phyloP scores from a whole-genome alignment of 108 stramenopile species.

The Cyclotella atomus region DNA sequence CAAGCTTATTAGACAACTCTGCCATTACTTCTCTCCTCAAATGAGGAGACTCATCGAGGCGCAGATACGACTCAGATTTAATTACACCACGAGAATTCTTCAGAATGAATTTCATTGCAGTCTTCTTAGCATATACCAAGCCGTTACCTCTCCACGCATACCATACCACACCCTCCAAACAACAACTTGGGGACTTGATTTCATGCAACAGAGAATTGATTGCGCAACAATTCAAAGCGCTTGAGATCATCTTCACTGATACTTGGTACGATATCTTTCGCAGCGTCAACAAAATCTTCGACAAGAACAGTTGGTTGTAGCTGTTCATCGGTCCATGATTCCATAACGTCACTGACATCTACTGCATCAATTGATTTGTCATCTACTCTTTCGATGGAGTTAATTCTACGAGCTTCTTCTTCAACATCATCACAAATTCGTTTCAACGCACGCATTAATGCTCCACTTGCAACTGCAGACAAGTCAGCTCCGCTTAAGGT shows the following conservation, averaged over 20 bases:
- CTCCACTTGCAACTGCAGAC: conserved; percentile 87
- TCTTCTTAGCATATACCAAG: too few relatives aligned
- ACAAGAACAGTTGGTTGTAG: conserved; percentile 59
- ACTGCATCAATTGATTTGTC: conserved; percentile 12
- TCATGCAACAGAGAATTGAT: conserved; percentile 62
- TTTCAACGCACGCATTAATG: conserved; percentile 74
- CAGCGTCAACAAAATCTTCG: conserved; percentile 72
- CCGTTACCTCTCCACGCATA: too few relatives aligned
- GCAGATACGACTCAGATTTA: too few relatives aligned
- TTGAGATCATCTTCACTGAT: conserved; percentile 66
- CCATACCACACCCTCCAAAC: too few relatives aligned
- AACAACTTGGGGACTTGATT: too few relatives aligned
- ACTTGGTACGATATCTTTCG: conserved; percentile 70
- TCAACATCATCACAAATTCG: conserved; percentile 82
- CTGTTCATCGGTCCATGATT: conserved; percentile 61
- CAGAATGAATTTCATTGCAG: too few relatives aligned
- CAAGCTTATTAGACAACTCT: too few relatives aligned
- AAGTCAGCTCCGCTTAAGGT: conserved; percentile 94
- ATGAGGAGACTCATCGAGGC: too few relatives aligned
- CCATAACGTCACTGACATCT: conserved; percentile 60
- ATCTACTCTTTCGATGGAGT: conserved; percentile 21
- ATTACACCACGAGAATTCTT: too few relatives aligned
- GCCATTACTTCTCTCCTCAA: too few relatives aligned
- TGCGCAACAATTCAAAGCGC: conserved; percentile 66
- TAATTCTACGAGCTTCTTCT: conserved; percentile 47